Percentiles rank a stretch among this genome's conserved stretches.
These are phyloP conservation scores for Tulasnella sp. DNA, from an alignment of 768 basidiomycete species.

Conservation along the genomic window DNA sequence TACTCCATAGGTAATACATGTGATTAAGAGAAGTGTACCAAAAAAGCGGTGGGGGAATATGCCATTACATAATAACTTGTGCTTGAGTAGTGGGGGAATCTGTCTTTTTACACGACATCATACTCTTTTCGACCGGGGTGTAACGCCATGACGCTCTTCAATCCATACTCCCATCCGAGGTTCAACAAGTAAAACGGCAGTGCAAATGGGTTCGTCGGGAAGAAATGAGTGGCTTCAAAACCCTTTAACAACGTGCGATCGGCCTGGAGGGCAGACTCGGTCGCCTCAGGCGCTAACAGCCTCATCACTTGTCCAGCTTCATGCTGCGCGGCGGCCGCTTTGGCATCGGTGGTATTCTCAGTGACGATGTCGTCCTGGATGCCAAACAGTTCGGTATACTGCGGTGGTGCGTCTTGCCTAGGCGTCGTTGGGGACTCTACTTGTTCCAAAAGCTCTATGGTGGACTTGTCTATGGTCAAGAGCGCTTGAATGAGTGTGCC, in stretches of 20 bases:
- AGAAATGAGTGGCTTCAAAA: background rate
- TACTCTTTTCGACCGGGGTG: too few relatives aligned
- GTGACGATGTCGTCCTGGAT: background rate
- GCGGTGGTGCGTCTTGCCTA: background rate
- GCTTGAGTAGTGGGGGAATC: too few relatives aligned
- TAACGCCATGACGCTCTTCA: constrained; percentile 5
- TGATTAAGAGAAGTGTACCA: too few relatives aligned
- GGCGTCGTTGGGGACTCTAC: background rate
- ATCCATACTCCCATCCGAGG: constrained; percentile 9
- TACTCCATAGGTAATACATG: too few relatives aligned
- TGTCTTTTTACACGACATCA: too few relatives aligned
- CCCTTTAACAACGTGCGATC: background rate
- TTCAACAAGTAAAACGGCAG: constrained; percentile 1
- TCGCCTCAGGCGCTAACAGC: background rate
- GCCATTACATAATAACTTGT: too few relatives aligned
- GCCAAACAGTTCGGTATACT: background rate
- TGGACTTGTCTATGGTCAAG: background rate
- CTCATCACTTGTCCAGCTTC: background rate
- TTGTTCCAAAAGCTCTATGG: background rate
- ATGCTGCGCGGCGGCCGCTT: background rate
- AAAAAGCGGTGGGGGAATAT: too few relatives aligned
- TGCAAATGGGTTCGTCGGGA: constrained; percentile 5
- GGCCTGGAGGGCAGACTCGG: background rate
- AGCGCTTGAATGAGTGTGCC: constrained; percentile 5
- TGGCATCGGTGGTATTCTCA: background rate